phyloP scores from a whole-genome alignment of 176 grass and related monocot species.

The Calamus simplicifolius region DNA sequence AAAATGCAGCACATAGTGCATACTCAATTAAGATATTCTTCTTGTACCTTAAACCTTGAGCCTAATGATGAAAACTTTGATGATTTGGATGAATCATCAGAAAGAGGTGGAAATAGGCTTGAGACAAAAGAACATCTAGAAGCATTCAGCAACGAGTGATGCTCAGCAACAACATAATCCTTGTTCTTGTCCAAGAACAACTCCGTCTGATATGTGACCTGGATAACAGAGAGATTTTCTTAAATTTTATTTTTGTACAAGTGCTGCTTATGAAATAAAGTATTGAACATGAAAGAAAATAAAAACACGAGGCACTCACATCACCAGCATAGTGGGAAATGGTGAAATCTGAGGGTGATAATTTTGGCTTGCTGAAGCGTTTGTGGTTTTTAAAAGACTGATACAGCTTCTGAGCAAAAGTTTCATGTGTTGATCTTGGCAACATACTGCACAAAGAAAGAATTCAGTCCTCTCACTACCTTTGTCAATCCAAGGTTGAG shows the following conservation, averaged over 20 bases:
- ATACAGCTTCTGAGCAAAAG: constrained; percentile 95
- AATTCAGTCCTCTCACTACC: too few relatives aligned
- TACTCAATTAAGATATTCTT: too few relatives aligned
- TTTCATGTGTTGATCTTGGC: constrained; percentile 91
- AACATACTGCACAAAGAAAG: constrained; percentile 51
- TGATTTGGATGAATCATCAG: constrained; percentile 89
- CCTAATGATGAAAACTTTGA: constrained; percentile 99
- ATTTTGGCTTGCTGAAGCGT: constrained; percentile 85
- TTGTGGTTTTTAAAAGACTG: constrained; percentile 89
- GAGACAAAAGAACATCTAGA: constrained; percentile 82
- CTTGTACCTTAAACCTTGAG: constrained; percentile 76
- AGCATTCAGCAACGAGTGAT: constrained; percentile 76
- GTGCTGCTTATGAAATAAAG: not conserved
- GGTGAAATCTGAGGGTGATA: constrained; percentile 88
- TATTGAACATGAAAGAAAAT: constrained; percentile 8
- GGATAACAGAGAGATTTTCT: constrained; percentile 3
- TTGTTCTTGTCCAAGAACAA: constrained; percentile 97
- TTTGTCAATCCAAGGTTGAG: too few relatives aligned
- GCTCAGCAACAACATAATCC: constrained; percentile 99
- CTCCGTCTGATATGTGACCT: constrained; percentile 97
- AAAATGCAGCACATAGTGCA: too few relatives aligned
- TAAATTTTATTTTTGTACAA: too few relatives aligned
- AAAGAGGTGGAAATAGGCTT: constrained; percentile 52
- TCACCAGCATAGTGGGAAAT: constrained; percentile 95
- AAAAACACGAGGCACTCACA: constrained; percentile 39